phyloP scores from a whole-genome alignment of 179 eudicot genomes.

The Camellia oleifera region DNA sequence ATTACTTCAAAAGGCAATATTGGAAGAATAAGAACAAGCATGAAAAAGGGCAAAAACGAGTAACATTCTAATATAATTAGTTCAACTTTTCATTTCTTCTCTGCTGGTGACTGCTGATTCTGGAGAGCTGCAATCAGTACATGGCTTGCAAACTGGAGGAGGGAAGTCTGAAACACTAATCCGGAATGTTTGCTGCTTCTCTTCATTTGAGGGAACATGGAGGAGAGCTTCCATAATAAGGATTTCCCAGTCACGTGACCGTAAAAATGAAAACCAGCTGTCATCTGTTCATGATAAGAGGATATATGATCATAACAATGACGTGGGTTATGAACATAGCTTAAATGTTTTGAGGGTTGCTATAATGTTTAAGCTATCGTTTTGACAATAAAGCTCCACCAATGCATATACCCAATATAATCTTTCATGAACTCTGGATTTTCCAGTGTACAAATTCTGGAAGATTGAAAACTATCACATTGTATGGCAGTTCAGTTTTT shows the following conservation, averaged over 20 bases:
- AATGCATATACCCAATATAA: neutral
- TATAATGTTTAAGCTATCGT: neutral
- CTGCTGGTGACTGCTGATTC: slow-evolving; percentile 26
- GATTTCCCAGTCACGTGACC: slow-evolving; percentile 75
- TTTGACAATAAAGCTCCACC: neutral
- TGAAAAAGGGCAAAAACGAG: neutral
- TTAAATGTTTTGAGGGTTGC: neutral
- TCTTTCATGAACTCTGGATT: neutral
- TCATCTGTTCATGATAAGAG: slow-evolving; percentile 45
- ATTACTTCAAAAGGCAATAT: neutral
- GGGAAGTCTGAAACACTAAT: slow-evolving; percentile 50
- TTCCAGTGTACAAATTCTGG: neutral
- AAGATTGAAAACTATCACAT: neutral
- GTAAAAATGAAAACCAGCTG: slow-evolving; percentile 53
- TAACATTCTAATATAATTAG: neutral
- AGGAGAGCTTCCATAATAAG: slow-evolving; percentile 87
- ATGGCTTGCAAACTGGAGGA: slow-evolving; percentile 45
- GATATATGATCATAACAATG: neutral
- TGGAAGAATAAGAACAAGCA: neutral
- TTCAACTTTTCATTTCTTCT: slow-evolving; percentile 33
- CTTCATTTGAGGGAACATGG: slow-evolving; percentile 72
- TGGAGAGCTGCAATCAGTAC: slow-evolving; percentile 42
- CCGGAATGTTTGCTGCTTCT: slow-evolving; percentile 54
- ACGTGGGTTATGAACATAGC: neutral
- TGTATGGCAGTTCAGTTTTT: neutral